Base-by-base conservation (phyloP, 1,139 yeast species). In the Torulaspora pretoriensis region DNA sequence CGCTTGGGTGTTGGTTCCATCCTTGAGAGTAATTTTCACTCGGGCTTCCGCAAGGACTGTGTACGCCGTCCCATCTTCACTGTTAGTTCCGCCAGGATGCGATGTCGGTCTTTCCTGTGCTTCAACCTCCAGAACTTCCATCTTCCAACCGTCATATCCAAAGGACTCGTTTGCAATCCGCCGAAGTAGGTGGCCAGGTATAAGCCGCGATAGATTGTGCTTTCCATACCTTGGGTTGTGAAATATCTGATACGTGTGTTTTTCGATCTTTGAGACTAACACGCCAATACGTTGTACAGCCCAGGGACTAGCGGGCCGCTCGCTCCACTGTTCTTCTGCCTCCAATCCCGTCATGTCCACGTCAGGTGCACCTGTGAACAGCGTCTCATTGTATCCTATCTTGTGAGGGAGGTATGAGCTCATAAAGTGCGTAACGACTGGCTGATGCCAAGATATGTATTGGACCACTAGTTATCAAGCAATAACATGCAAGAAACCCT, bases 91-190 rank as follows among this genome's bases (percentile, higher is more conserved):
- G 16, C 12, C 27, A 22, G 33, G 30, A 16, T 46, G 42, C 13
- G 44, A 24, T 30, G 45, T 36, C 8, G 42, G 32, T 26, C 32
- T 42, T 48, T 60, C 61, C 8, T 47, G 47, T 3, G 53, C 55
- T 24, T 57, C 55, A 4, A 61, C 41, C 19, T 55, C 50, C 10
- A 56, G 12, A 6, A 64, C 53, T 28, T 61, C 65, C 45, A 56
- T 53, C 29, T 44, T 47, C 65, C 66, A 64, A 1, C 68, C 68
- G 38, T 62, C 61, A 42, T 48, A 61, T 1, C 67, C 67, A 47
- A 64, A 63, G 3, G 56, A 42, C 38, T 61, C 64, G 36, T 63
- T 63, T 3, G 64, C 64, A 44, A 50, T 58, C 32, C 57, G 55
- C 9, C 61, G 52, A n/a, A 64, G 49, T n/a, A 50, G 44, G 37